Evolutionary conservation across 805 yeast genomes (phyloP).

Genomic region (Myxozyma udenii): DNA sequence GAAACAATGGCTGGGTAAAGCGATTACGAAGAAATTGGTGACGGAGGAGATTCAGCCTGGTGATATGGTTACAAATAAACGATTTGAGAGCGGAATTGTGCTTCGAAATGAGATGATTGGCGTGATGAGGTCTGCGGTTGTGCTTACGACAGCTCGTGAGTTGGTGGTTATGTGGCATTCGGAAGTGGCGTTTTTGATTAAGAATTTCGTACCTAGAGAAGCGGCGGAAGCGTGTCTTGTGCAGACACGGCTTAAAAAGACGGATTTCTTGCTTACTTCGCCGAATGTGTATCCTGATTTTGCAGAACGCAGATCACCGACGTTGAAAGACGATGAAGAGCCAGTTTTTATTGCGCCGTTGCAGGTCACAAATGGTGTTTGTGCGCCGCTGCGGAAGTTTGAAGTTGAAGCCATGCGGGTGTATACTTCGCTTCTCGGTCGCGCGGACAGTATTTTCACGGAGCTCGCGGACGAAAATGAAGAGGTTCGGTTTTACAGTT

Average conservation of each 20-base stretch:
- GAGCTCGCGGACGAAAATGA: slow-evolving; percentile 1
- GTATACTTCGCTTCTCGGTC: slow-evolving; percentile 9
- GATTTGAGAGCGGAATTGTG: slow-evolving; percentile 8
- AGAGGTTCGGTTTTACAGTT: slow-evolving; percentile 1
- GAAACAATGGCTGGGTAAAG: not conserved
- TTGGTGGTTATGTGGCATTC: not conserved
- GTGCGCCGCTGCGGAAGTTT: slow-evolving; percentile 18
- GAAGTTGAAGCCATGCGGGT: slow-evolving; percentile 7
- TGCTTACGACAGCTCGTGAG: slow-evolving; percentile 7
- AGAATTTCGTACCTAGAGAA: slow-evolving; percentile 9
- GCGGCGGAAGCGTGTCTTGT: slow-evolving; percentile 12
- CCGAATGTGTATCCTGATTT: not conserved
- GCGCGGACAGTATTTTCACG: slow-evolving; percentile 1
- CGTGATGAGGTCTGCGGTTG: slow-evolving; percentile 1
- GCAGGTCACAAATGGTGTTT: slow-evolving; percentile 8
- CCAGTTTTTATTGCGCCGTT: slow-evolving; percentile 16
- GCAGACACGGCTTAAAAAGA: not conserved
- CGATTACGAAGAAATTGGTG: not conserved
- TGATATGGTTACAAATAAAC: slow-evolving; percentile 3
- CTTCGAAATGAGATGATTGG: not conserved
- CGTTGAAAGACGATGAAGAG: not conserved
- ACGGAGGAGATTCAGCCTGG: not conserved
- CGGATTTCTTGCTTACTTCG: slow-evolving; percentile 3
- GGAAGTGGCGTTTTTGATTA: slow-evolving; percentile 4
- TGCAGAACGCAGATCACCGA: not conserved